These are phyloP conservation scores for Abelmoschus esculentus DNA, from an alignment of 345 rosid species.

Conservation along the genomic window DNA sequence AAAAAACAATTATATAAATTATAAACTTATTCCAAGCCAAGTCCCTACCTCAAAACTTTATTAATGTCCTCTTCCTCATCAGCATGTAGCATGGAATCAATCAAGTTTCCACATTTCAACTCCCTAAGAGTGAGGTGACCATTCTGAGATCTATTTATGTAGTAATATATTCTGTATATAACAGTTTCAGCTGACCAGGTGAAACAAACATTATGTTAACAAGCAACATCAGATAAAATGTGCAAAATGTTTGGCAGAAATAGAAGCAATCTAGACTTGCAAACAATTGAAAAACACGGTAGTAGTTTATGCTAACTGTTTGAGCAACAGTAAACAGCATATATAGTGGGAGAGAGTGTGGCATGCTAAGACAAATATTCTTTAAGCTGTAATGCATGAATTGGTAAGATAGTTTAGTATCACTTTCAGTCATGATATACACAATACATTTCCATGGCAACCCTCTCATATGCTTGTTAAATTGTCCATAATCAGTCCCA, in stretches of 20 bases:
- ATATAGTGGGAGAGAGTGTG: background rate
- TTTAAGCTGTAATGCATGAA: constrained; percentile 2
- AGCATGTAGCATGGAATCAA: too few relatives aligned
- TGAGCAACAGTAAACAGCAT: background rate
- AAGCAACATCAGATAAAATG: background rate
- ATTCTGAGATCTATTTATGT: too few relatives aligned
- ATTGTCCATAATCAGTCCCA: background rate
- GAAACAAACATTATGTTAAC: background rate
- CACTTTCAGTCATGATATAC: background rate
- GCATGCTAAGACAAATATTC: background rate
- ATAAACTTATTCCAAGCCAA: background rate
- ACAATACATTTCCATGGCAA: background rate
- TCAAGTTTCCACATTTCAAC: too few relatives aligned
- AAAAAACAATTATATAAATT: background rate
- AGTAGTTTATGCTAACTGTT: background rate
- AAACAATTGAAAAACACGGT: background rate
- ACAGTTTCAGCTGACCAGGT: too few relatives aligned
- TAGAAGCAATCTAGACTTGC: background rate
- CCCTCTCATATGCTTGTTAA: background rate
- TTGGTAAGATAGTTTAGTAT: background rate
- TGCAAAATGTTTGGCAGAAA: background rate
- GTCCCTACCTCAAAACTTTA: too few relatives aligned
- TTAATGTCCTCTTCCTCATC: too few relatives aligned
- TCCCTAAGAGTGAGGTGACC: too few relatives aligned
- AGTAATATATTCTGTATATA: too few relatives aligned